Conservation (phyloP, 768 basidiomycete species). For the Pleurotus ostreatus region DNA sequence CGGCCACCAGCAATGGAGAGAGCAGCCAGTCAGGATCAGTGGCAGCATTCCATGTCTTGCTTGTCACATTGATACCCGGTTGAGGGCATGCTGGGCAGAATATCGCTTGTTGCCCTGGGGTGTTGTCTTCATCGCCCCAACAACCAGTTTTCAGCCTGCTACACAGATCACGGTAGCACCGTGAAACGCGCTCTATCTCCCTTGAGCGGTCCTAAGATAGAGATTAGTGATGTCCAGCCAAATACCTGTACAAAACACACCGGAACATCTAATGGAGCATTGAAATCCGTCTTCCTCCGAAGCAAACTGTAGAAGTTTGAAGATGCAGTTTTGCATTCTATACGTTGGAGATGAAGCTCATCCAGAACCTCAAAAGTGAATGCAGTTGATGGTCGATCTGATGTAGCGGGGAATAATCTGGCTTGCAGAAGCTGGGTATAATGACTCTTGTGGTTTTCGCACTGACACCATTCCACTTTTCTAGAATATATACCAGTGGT, state of each 20-base stretch:
- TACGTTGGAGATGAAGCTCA: slow-evolving; percentile 13
- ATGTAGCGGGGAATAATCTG: slow-evolving; percentile 13
- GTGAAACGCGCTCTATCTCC: slow-evolving; percentile 3
- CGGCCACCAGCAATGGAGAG: slow-evolving; percentile 13
- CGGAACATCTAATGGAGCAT: neutral
- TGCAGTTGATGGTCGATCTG: slow-evolving; percentile 10
- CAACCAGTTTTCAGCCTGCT: neutral
- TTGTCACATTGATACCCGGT: slow-evolving; percentile 10
- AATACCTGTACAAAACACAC: neutral
- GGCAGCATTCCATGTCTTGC: neutral
- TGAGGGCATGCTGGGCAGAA: neutral
- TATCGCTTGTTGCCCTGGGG: neutral
- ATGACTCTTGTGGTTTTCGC: neutral
- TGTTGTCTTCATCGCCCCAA: neutral
- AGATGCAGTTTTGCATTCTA: slow-evolving; percentile 17
- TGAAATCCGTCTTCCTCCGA: slow-evolving; percentile 8
- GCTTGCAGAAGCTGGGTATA: neutral
- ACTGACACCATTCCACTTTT: slow-evolving; percentile 7
- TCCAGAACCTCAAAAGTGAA: slow-evolving; percentile 20
- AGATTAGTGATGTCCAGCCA: neutral
- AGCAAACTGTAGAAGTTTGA: slow-evolving; percentile 11
- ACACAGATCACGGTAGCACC: slow-evolving; percentile 4
- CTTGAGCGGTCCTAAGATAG: slow-evolving; percentile 3
- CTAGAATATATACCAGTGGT: slow-evolving; percentile 2
- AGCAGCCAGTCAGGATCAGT: neutral